Conservation (phyloP, 2,329 filamentous ascomycete genomes). For the Orbilia quercus region DNA sequence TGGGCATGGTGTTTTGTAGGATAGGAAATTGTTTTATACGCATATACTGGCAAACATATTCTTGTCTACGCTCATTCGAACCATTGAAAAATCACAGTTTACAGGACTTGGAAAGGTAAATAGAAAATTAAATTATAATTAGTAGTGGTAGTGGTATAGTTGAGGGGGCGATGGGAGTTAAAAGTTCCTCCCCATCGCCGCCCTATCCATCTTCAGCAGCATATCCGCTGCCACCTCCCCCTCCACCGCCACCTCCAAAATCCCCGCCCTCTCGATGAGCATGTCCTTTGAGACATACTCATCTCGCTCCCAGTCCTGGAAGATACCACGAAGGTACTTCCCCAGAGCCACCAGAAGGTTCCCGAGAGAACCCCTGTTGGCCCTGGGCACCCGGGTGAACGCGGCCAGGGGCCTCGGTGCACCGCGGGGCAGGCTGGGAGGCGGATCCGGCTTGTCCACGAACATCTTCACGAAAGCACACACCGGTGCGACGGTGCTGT, state of each 20-base stretch:
- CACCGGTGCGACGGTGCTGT: constrained; percentile 18
- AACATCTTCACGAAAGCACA: constrained; percentile 39
- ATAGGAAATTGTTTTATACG: too few relatives aligned
- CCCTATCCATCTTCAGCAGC: constrained; percentile 33
- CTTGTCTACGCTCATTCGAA: too few relatives aligned
- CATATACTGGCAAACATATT: too few relatives aligned
- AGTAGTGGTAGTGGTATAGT: too few relatives aligned
- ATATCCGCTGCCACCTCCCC: constrained; percentile 35
- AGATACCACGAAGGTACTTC: constrained; percentile 23
- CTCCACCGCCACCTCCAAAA: constrained; percentile 45
- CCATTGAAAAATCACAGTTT: too few relatives aligned
- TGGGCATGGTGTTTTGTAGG: too few relatives aligned
- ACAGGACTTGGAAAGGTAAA: too few relatives aligned
- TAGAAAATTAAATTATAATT: constrained; percentile 6
- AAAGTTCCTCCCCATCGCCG: background rate
- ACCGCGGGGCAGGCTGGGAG: background rate
- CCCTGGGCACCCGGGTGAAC: constrained; percentile 32
- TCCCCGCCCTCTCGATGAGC: constrained; percentile 21
- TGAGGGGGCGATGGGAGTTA: too few relatives aligned
- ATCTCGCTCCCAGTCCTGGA: constrained; percentile 27
- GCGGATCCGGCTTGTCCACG: constrained; percentile 29
- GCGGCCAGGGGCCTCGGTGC: constrained; percentile 12
- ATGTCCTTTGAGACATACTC: constrained; percentile 21
- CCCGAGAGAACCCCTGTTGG: constrained; percentile 12
- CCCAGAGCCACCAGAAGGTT: constrained; percentile 16